Base-by-base conservation (phyloP, 2,329 filamentous ascomycete genomes). In the Byssothecium circinans region DNA sequence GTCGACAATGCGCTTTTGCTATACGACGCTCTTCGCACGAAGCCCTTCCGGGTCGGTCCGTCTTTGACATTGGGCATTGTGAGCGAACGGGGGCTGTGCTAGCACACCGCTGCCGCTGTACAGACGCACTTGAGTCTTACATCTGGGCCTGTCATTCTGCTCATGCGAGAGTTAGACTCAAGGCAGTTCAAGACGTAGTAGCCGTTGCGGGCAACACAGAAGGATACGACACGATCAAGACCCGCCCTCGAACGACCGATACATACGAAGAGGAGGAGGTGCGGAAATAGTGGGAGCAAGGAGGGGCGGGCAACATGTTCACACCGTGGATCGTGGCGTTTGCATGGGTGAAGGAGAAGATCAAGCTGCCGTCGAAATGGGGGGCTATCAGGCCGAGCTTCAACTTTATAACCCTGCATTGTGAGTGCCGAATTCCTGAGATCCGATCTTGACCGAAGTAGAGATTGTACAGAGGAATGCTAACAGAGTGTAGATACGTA, bases 351-450 rank as follows among this genome's bases (percentile, higher is more conserved):
- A 62, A 30, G 48, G 44, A 48, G 37, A 56, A 46, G 42, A 47
- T 60, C 38, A 43, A 47, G 34, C 46, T 60, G 39, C 68, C 68
- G 1, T 54, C 41, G 15, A 49, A 53, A 30, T 40, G 61, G 37
- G 47, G 53, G 27, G 45, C 54, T 6, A 47, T 63, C 20, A 62
- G 81, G 59, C 86, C 84, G 14, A 82, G 85, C 57, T 86, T 91
- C 72, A 91, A 89, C 74, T 95, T 92, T 68, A 91, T 94, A 51
- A 85, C 85, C 1, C 77, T 84, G 14, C 89, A 95, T 65, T 95
- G 87, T 89, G 74, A 38, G 27, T 6, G 20, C 12, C 40, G 43
- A 8, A 8, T 15, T 14, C 19, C 33, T n/a, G n/a, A n/a, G n/a
- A n/a, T n/a, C n/a, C n/a, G n/a, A n/a, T n/a, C n/a, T n/a, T n/a